Conservation (phyloP, 2,329 filamentous ascomycete species). For the Celoporthe dispersa region DNA sequence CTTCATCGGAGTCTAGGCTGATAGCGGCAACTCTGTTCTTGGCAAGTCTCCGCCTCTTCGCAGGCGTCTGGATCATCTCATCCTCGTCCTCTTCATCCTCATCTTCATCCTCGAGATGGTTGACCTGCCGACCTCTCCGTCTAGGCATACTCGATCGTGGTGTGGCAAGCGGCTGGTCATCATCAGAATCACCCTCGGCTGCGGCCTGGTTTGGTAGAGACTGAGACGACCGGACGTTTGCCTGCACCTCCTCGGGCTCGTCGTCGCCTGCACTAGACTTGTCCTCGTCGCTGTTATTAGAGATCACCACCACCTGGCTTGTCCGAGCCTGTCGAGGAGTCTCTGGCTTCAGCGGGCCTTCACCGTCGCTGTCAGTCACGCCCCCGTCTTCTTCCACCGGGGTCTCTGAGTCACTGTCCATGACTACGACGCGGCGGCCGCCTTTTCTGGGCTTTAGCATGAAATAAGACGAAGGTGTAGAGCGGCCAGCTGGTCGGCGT, state of each 20-base stretch:
- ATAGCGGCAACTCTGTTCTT: slow-evolving; percentile 22
- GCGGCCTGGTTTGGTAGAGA: slow-evolving; percentile 25
- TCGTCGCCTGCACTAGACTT: slow-evolving; percentile 24
- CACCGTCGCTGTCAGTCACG: slow-evolving; percentile 23
- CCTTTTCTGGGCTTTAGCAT: slow-evolving; percentile 17
- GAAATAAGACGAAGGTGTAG: slow-evolving; percentile 21
- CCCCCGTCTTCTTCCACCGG: slow-evolving; percentile 24
- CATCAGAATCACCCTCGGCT: slow-evolving; percentile 24
- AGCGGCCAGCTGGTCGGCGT: neutral
- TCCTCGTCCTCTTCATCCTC: slow-evolving; percentile 22
- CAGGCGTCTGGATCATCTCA: slow-evolving; percentile 34
- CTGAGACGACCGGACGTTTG: slow-evolving; percentile 25
- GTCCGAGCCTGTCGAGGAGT: slow-evolving; percentile 7
- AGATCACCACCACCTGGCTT: neutral
- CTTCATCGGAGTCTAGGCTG: slow-evolving; percentile 2
- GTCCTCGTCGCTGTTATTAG: slow-evolving; percentile 18
- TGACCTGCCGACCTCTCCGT: slow-evolving; percentile 9
- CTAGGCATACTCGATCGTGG: slow-evolving; percentile 23
- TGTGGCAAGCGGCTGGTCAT: slow-evolving; percentile 23
- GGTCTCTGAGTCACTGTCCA: slow-evolving; percentile 27
- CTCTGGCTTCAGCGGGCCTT: slow-evolving; percentile 25
- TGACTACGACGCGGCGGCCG: slow-evolving; percentile 13
- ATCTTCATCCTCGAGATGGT: slow-evolving; percentile 14
- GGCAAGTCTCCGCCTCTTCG: slow-evolving; percentile 36
- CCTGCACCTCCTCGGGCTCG: slow-evolving; percentile 18